These are phyloP conservation scores for Clonostachys rosea DNA, from an alignment of 2,329 filamentous ascomycete genomes.

Conservation along the genomic window DNA sequence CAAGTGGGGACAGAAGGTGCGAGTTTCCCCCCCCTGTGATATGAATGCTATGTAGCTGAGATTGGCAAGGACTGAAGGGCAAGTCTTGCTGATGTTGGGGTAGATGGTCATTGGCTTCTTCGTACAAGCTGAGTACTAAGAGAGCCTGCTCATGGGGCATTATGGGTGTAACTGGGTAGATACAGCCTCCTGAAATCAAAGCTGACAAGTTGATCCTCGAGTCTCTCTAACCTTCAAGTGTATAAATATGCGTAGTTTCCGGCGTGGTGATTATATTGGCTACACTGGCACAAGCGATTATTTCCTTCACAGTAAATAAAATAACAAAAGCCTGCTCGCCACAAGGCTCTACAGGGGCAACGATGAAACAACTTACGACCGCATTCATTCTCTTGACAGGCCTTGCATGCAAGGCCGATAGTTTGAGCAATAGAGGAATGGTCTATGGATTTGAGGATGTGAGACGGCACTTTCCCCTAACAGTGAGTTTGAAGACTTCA, in stretches of 20 bases:
- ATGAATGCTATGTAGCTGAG: too few relatives aligned
- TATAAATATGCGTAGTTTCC: neutral
- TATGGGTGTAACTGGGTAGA: too few relatives aligned
- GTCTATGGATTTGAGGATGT: constrained; percentile 9
- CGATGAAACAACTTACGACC: constrained; percentile 6
- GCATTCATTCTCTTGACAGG: constrained; percentile 8
- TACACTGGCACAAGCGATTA: neutral
- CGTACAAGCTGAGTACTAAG: constrained; percentile 10
- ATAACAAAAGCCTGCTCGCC: neutral
- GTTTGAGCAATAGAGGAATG: constrained; percentile 9
- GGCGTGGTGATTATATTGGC: neutral
- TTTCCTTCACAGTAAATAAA: neutral
- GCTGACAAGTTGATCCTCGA: too few relatives aligned
- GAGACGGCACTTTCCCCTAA: constrained; percentile 8
- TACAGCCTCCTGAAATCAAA: too few relatives aligned
- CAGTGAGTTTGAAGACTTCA: constrained; percentile 5
- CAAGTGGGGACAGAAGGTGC: too few relatives aligned
- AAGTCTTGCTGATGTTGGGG: too few relatives aligned
- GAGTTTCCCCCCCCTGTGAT: too few relatives aligned
- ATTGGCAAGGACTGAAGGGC: too few relatives aligned
- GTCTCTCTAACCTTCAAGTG: neutral
- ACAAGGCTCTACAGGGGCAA: neutral
- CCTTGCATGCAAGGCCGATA: constrained; percentile 12
- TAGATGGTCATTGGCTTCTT: constrained; percentile 6
- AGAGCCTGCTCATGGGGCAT: neutral